These are phyloP conservation scores for Sugiyamaella qingdaonensis DNA, from an alignment of 805 yeast genomes.

Conservation along the genomic window DNA sequence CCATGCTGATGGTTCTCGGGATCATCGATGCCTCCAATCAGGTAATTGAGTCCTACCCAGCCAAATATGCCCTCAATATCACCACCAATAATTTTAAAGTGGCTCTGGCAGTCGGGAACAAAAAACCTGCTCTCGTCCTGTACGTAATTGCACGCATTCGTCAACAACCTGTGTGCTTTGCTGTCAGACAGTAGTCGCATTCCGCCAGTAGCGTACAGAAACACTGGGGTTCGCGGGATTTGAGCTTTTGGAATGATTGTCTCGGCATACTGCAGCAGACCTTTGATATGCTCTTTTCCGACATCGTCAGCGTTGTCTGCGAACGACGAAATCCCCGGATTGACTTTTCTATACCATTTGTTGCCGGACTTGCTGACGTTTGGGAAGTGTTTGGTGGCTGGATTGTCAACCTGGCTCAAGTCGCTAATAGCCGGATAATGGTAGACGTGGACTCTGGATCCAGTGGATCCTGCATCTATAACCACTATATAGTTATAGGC, in stretches of 20 bases:
- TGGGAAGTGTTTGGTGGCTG: constrained; percentile 16
- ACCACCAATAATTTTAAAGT: constrained; percentile 86
- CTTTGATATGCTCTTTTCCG: constrained; percentile 66
- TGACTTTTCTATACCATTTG: constrained; percentile 64
- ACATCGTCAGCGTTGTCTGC: constrained; percentile 49
- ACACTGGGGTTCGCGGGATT: constrained; percentile 72
- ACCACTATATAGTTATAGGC: constrained; percentile 45
- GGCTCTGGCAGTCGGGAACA: constrained; percentile 58
- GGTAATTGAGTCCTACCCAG: constrained; percentile 87
- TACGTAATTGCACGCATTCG: constrained; percentile 57
- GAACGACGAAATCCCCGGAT: constrained; percentile 81
- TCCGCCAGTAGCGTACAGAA: constrained; percentile 91
- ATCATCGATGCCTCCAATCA: constrained; percentile 56
- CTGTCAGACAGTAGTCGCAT: constrained; percentile 69
- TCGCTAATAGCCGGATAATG: constrained; percentile 34
- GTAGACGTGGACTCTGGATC: constrained; percentile 80
- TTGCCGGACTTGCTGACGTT: constrained; percentile 19
- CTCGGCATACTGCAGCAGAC: constrained; percentile 65
- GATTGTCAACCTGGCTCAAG: constrained; percentile 16
- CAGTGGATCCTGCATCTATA: constrained; percentile 90
- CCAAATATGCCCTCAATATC: constrained; percentile 93
- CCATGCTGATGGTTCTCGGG: constrained; percentile 26
- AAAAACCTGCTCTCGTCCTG: constrained; percentile 52
- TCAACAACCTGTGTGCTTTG: constrained; percentile 50
- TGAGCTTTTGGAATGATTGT: constrained; percentile 60